phyloP scores from a whole-genome alignment of 2,329 filamentous ascomycete species.

The Verticillium isaacii region DNA sequence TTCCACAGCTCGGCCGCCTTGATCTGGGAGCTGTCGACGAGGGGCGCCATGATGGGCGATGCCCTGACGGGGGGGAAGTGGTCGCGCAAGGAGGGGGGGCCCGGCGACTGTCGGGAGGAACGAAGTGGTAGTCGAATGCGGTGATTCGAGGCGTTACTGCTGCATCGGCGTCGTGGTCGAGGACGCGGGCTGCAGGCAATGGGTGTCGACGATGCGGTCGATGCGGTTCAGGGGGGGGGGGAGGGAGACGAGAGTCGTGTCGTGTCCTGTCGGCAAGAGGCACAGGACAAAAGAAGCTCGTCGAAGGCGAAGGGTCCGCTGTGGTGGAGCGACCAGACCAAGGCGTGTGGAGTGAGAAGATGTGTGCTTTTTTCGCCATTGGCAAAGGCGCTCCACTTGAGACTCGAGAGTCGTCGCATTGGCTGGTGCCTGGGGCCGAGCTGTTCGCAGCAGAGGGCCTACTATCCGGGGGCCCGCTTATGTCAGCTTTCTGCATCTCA shows the following conservation, averaged over 20 bases:
- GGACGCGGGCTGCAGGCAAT: background rate
- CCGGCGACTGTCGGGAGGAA: background rate
- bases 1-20: conserved; percentile 82
- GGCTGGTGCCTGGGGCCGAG: background rate
- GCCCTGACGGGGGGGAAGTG: background rate
- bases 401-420: background rate
- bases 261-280: background rate
- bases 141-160: background rate
- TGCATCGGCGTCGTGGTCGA: background rate
- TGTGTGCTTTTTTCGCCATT: background rate
- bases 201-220: background rate
- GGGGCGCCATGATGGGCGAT: conserved; percentile 56
- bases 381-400: background rate
- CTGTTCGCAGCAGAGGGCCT: background rate
- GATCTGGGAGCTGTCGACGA: conserved; percentile 91
- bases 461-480: background rate
- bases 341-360: background rate
- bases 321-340: background rate
- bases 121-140: no score
- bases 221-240: background rate
- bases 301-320: background rate
- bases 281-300: background rate
- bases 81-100: background rate
- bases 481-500: background rate
- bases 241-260: background rate